Conservation (phyloP, 202 grass and related monocot genomes). For the Carex arenaria region DNA sequence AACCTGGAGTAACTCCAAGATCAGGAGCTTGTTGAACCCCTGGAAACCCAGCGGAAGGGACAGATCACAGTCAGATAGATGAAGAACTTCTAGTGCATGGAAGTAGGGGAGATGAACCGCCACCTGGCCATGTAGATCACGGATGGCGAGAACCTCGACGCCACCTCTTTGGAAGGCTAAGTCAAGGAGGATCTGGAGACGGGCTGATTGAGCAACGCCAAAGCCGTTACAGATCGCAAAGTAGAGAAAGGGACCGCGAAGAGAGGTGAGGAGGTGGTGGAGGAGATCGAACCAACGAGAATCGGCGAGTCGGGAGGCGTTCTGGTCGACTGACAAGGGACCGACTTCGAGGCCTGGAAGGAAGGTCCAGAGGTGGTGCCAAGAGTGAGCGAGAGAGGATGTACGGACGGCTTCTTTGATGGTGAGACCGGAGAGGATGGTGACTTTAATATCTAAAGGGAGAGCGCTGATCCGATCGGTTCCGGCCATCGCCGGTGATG, state of each 20-base stretch:
- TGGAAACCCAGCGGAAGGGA: conserved; percentile 13
- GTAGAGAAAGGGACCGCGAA: not conserved
- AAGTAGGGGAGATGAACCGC: conserved; percentile 23
- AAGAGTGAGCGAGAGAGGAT: conserved; percentile 26
- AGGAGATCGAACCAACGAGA: not conserved
- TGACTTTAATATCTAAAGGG: conserved; percentile 6
- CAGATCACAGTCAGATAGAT: not conserved
- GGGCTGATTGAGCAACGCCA: not conserved
- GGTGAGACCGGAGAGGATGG: conserved; percentile 6
- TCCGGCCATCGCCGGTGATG: not conserved
- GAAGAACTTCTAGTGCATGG: conserved; percentile 16
- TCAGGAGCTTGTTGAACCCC: conserved; percentile 15
- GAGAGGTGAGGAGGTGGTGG: conserved; percentile 12
- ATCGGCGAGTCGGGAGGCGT: not conserved
- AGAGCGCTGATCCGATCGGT: conserved; percentile 29
- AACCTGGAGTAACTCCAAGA: not conserved
- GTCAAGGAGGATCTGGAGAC: conserved; percentile 18
- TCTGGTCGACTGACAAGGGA: not conserved
- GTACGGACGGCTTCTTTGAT: conserved; percentile 32
- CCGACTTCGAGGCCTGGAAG: conserved; percentile 20
- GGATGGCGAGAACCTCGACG: conserved; percentile 6
- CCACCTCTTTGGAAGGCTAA: not conserved
- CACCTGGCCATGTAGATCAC: not conserved
- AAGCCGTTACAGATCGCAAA: not conserved
- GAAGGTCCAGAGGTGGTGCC: conserved; percentile 33